Percentiles rank a stretch among this genome's conserved stretches.
These are phyloP conservation scores for Myxozyma vanderwaltii DNA, from an alignment of 805 yeast species.

Conservation along the genomic window DNA sequence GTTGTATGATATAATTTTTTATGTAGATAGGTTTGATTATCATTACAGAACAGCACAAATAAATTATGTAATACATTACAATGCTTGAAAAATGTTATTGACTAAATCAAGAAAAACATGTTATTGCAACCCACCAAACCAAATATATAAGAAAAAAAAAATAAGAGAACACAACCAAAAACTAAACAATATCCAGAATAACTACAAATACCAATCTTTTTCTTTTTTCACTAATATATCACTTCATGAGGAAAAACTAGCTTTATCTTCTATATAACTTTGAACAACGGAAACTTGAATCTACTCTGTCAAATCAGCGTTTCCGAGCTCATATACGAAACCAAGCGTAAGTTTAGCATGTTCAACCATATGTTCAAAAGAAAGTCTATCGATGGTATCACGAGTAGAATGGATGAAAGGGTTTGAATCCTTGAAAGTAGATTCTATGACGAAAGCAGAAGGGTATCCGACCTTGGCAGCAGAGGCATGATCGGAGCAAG, in stretches of 20 bases:
- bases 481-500: constrained; percentile 91
- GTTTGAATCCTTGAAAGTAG: constrained; percentile 63
- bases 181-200: no score
- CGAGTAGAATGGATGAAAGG: constrained; percentile 72
- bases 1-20: not conserved
- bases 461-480: constrained; percentile 85
- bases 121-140: no score
- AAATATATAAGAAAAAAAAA: no score
- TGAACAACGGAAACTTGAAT: not conserved
- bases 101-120: no score
- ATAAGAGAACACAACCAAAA: no score
- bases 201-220: no score
- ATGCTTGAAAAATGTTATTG: no score
- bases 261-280: no score
- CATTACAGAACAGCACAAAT: no score
- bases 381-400: constrained; percentile 81
- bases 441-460: constrained; percentile 77
- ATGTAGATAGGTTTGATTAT: not conserved
- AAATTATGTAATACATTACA: no score
- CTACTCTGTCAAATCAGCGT: constrained; percentile 39
- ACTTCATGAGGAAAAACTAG: no score
- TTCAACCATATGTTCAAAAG: constrained; percentile 75
- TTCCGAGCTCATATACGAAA: constrained; percentile 67
- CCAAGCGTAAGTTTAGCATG: constrained; percentile 79
- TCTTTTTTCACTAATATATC: no score